Percentiles rank a stretch among this genome's conserved stretches.
These are phyloP conservation scores for Musa balbisiana DNA, from an alignment of 202 grass and related monocot species.

Conservation along the genomic window DNA sequence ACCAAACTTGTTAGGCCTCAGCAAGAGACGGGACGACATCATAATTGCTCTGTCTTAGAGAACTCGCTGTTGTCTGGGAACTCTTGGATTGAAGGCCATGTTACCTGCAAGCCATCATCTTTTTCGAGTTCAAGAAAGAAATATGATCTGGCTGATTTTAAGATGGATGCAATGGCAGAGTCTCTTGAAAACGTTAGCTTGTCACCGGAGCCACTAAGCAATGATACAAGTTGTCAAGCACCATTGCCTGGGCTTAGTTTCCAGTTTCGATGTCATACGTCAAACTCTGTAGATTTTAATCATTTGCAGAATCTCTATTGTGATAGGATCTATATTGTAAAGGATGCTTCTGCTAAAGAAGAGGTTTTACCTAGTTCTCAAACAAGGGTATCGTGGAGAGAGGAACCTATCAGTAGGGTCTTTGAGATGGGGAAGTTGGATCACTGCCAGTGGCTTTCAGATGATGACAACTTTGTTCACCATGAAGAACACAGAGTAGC, in stretches of 20 bases:
- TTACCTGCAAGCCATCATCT: neutral
- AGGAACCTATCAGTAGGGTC: conserved; percentile 70
- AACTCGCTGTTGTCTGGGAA: neutral
- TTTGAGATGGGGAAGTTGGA: conserved; percentile 70
- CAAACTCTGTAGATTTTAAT: conserved; percentile 57
- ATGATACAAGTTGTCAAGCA: conserved; percentile 1
- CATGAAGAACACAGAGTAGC: neutral
- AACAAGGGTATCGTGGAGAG: conserved; percentile 72
- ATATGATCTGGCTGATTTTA: neutral
- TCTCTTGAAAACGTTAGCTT: conserved; percentile 47
- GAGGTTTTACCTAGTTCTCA: neutral
- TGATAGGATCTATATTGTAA: neutral
- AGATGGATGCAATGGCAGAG: conserved; percentile 23
- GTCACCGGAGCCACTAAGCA: conserved; percentile 21
- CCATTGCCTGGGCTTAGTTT: conserved; percentile 44
- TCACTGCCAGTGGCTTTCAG: conserved; percentile 64
- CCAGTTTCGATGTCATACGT: conserved; percentile 41
- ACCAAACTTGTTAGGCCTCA: conserved; percentile 29
- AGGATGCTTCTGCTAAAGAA: neutral
- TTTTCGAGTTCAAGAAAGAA: neutral
- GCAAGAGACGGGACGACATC: conserved; percentile 18
- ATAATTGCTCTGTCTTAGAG: neutral
- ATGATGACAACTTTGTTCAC: conserved; percentile 41
- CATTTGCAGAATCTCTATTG: conserved; percentile 48
- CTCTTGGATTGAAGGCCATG: neutral